Conservation (phyloP, 169 alveolate species). For the Plasmodium coatneyi region DNA sequence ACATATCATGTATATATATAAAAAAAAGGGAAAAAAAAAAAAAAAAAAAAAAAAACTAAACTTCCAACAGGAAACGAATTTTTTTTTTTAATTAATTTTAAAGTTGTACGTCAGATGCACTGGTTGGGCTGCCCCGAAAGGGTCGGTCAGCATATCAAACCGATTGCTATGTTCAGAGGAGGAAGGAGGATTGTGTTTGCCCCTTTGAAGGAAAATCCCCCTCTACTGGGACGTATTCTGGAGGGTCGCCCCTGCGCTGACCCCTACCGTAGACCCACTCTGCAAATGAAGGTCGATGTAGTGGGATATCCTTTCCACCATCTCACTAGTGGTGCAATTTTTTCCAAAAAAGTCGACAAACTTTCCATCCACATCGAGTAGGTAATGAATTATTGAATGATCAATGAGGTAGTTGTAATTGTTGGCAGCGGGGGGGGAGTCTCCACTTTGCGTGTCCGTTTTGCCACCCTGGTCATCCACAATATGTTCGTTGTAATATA, state of each 20-base stretch:
- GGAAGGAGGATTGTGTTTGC: background rate
- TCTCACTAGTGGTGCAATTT: constrained; percentile 88
- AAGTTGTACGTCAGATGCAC: background rate
- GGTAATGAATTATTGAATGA: constrained; percentile 91
- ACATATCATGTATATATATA: background rate
- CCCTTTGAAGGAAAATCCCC: background rate
- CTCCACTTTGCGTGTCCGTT: constrained; percentile 8
- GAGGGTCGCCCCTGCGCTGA: background rate
- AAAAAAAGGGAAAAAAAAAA: background rate
- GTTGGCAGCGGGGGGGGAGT: constrained; percentile 65
- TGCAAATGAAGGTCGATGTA: constrained; percentile 39
- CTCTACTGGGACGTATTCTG: background rate
- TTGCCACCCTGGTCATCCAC: background rate
- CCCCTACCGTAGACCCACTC: background rate
- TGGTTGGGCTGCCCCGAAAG: background rate
- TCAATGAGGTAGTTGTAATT: constrained; percentile 88
- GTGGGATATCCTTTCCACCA: constrained; percentile 74
- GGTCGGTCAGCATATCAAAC: background rate
- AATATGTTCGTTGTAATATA: constrained; percentile 77
- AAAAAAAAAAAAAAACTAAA: background rate
- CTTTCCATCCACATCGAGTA: constrained; percentile 88
- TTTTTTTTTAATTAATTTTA: background rate
- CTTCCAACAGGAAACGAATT: background rate
- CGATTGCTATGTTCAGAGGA: background rate
- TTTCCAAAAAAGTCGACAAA: constrained; percentile 92